Conservation (phyloP, 148 eudicot genomes). For the Camellia granthamiana region DNA sequence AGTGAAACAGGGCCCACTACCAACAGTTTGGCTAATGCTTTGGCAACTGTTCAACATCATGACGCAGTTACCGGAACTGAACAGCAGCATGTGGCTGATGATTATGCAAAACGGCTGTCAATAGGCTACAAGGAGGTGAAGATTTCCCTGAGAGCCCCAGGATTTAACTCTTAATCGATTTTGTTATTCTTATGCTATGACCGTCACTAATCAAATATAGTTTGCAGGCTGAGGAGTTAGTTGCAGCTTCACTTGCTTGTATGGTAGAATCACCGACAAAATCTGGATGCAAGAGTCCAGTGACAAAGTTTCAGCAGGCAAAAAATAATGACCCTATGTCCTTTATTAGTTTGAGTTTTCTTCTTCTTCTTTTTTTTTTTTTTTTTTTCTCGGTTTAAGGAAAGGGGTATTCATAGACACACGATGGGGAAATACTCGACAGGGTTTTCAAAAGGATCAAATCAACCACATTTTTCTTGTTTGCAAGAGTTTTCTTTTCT, state of each 20-base stretch:
- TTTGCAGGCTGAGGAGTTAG: conserved; percentile 73
- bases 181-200: conserved; percentile 4
- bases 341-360: not conserved
- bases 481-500: too few species aligned
- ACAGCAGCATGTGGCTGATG: conserved; percentile 95
- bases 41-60: conserved; percentile 95
- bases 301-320: conserved; percentile 77
- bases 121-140: conserved; percentile 80
- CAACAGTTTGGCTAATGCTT: conserved; percentile 75
- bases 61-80: conserved; percentile 91
- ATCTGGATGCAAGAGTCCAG: conserved; percentile 46
- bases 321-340: conserved; percentile 14
- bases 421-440: too few species aligned
- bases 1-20: conserved; percentile 59
- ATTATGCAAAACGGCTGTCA: conserved; percentile 89
- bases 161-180: not conserved
- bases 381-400: too few species aligned
- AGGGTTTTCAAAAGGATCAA: not conserved
- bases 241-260: conserved; percentile 75
- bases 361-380: too few species aligned
- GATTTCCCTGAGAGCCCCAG: not conserved
- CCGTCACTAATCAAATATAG: conserved; percentile 8
- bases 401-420: too few species aligned
- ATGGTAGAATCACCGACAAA: conserved; percentile 53
- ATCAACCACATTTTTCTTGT: not conserved